Evolutionary conservation across 2,329 filamentous ascomycete species (phyloP), one percentile per base, ranked within the genome.

Genomic region (Colletotrichum limetticola): DNA sequence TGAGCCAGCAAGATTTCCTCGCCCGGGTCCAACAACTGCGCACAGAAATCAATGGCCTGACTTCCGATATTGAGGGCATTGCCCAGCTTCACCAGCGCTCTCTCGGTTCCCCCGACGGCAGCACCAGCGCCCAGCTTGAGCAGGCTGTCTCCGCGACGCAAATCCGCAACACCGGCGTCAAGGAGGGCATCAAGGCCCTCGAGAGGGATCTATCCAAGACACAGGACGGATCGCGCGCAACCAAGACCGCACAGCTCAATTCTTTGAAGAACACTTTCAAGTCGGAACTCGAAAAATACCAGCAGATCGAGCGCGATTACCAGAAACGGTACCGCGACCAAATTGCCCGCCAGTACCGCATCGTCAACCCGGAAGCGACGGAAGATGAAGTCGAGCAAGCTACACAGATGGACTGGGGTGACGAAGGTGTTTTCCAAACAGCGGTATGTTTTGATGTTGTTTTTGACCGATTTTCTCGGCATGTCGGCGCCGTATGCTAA

Each of bases 391-490:
- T 95, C 3, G 85, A 88, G 61, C 86, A 94, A 80, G 93, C 93
- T 4, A 86, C 91, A 28, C 87, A 94, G 76, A 86, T 90, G 66
- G 91, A 95, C 80, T 94, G 93, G 92, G 91, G 92, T 66, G 90
- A 93, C 72, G 92, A 95, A 84, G 92, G 93, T 78, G 91, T 97
- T 68, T 97, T 96, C 85, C 92, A 95, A 83, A 92, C 91, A 70
- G 94, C 94, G 72, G 94, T 96, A 88, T 82, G 91, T 87, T 65
- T 74, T 65, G 37, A 30, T 32, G 14, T 22, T 24, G 2, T 6
- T 26, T n/a, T 6, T 24, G 22, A 26, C 24, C 53, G 11, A 53
- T 24, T 22, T 24, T 30, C 12, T 52, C 22, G 58, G 46, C 16
- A 6, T 26, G 22, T 24, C 42, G 7, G n/a, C 28, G 22, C 28